Evolutionary conservation across 805 yeast genomes (phyloP).

Genomic region (Maudiozyma barnettii): DNA sequence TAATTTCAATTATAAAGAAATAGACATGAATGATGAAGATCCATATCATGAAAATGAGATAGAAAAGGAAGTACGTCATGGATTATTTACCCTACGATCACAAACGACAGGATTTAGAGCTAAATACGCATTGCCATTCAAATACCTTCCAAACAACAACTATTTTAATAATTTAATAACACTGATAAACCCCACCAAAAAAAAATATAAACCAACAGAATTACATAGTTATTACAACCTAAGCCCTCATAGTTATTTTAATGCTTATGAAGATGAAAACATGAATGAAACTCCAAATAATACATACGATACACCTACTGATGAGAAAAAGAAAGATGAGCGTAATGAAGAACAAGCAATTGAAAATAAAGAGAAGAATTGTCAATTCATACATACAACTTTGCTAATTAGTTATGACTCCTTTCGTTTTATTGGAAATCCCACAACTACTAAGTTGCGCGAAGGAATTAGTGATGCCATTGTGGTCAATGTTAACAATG

Average conservation of each 20-base stretch:
- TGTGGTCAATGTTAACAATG: not conserved
- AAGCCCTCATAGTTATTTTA: too few relatives aligned
- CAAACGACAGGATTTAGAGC: not conserved
- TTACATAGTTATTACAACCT: too few relatives aligned
- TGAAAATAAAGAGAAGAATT: not conserved
- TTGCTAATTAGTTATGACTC: conserved; percentile 11
- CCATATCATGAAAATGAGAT: too few relatives aligned
- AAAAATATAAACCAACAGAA: not conserved
- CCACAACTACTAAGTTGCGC: conserved; percentile 4
- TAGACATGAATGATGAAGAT: too few relatives aligned
- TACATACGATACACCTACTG: too few relatives aligned
- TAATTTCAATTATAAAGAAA: too few relatives aligned
- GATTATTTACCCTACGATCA: too few relatives aligned
- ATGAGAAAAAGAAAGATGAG: too few relatives aligned
- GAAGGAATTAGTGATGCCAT: conserved; percentile 15
- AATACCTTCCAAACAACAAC: not conserved
- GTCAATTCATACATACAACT: conserved; percentile 2
- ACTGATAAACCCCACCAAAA: not conserved
- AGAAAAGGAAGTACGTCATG: too few relatives aligned
- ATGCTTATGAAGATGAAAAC: too few relatives aligned
- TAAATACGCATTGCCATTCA: not conserved
- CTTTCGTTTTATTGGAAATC: conserved; percentile 10
- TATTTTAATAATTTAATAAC: not conserved
- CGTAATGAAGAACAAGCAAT: too few relatives aligned
- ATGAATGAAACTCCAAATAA: too few relatives aligned